These are phyloP conservation scores for Tolypocladium inflatum DNA, from an alignment of 2,329 filamentous ascomycete genomes.

Conservation along the genomic window DNA sequence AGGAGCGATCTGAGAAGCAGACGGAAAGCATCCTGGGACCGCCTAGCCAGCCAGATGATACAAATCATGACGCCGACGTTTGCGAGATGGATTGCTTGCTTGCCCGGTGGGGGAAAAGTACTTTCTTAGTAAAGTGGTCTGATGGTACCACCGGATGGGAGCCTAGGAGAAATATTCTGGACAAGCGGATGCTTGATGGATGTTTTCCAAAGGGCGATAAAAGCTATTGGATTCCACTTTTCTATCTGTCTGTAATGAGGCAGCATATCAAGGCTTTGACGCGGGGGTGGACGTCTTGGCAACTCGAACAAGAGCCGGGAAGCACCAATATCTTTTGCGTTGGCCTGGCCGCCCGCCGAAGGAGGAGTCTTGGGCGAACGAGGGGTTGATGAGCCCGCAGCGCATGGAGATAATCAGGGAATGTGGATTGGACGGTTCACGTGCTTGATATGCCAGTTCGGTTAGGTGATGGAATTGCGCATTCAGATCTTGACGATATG, in stretches of 20 bases:
- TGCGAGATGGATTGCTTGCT: background rate
- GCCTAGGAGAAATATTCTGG: background rate
- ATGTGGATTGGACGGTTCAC: background rate
- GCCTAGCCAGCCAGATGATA: no score
- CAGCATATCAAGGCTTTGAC: conserved; percentile 2
- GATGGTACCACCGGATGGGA: background rate
- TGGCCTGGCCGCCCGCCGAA: conserved; percentile 3
- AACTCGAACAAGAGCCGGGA: background rate
- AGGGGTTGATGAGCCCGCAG: background rate
- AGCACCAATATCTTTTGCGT: conserved; percentile 2
- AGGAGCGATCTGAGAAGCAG: no score
- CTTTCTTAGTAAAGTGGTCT: background rate
- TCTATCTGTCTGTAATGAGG: no score
- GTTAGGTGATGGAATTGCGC: no score
- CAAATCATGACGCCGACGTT: background rate
- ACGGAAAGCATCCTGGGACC: no score
- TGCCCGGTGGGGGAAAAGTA: background rate
- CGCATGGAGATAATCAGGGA: background rate
- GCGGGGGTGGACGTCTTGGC: conserved; percentile 1
- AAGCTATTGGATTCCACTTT: no score
- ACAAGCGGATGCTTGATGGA: conserved; percentile 2
- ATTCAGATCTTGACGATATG: no score
- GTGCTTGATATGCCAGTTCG: no score
- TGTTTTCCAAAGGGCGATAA: no score
- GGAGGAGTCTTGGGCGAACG: conserved; percentile 3